Percentiles rank a stretch among this genome's conserved stretches.
Evolutionary conservation across 2,329 filamentous ascomycete species (phyloP).

Genomic region (Polytolypa hystricis): DNA sequence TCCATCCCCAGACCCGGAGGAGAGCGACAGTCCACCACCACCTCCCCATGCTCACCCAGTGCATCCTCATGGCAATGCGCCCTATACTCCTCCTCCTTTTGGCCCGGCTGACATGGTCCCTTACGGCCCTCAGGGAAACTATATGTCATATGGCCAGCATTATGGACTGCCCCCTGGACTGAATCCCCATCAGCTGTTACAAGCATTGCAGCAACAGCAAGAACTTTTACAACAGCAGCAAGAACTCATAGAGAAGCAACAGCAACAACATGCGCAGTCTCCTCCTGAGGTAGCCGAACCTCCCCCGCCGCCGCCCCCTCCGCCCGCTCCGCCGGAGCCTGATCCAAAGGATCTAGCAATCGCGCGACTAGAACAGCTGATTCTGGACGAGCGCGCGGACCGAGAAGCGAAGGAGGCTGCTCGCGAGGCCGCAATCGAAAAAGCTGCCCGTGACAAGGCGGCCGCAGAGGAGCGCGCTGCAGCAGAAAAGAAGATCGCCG

Average conservation of each 20-base stretch:
- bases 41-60: constrained; percentile 20
- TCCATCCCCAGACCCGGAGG: constrained; percentile 12
- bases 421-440: constrained; percentile 36
- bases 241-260: too few relatives aligned
- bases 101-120: constrained; percentile 28
- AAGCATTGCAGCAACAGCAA: constrained; percentile 24
- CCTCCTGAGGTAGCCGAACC: constrained; percentile 15
- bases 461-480: constrained; percentile 25
- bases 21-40: constrained; percentile 20
- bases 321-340: constrained; percentile 24
- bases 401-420: constrained; percentile 31
- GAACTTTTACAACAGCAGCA: constrained; percentile 20
- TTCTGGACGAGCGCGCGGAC: constrained; percentile 34
- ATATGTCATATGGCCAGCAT: constrained; percentile 22
- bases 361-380: constrained; percentile 50
- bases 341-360: constrained; percentile 44
- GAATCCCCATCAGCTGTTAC: constrained; percentile 26
- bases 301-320: constrained; percentile 16
- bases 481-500: constrained; percentile 32
- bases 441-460: constrained; percentile 37
- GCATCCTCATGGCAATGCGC: constrained; percentile 15
- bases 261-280: not conserved
- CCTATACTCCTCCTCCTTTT: constrained; percentile 17
- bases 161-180: constrained; percentile 25
- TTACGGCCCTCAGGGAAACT: constrained; percentile 16